Evolutionary conservation across 2,329 filamentous ascomycete genomes (phyloP), one percentile per base, ranked within the genome.

Genomic region (Aspergillus puulaauensis): DNA sequence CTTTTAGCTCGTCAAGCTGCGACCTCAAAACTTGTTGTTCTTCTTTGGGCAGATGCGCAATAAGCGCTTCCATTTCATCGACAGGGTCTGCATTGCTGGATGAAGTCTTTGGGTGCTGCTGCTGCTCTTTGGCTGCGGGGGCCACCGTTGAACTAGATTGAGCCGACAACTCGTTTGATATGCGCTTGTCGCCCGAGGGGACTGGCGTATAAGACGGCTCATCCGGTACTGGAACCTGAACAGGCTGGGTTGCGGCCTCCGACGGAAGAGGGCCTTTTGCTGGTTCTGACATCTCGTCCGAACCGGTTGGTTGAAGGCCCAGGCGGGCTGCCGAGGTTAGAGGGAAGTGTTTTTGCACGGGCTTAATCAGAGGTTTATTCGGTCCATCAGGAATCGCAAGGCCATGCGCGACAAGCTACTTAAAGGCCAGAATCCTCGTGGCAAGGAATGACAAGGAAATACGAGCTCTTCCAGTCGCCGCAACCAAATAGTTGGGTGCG

Each of bases 21-120:
- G 78, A 80, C 70, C 82, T 86, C 60, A 95, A 76, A 54, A 93
- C 83, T 19, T 82, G 79, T 53, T 83, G 86, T 73, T 93, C 88
- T 58, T 87, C 70, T 8, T 82, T 73, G 2, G 88, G 83, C 3
- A 93, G 79, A 70, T 90, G 84, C 24, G 77, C 77, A 68, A 85
- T 86, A 3, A 83, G 83, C 31, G 80, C 77, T 52, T 83, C 78
- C 3, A 77, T 68, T 41, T 80, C 78, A 17, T 75, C 70, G 39
- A 57, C 54, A 1, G 45, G 35, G 35, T 46, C 37, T 15, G 43
- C 53, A 47, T 59, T 56, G 46, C 50, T 58, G 43, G 52, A 51
- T 2, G 59, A 50, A 21, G 61, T 53, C 6, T 51, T 44, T 9
- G 27, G 27, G 11, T 46, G 61, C 57, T 62, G 40, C 61, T 65